These are phyloP conservation scores for Calonectria honghensis DNA, from an alignment of 2,329 filamentous ascomycete species.

Conservation along the genomic window DNA sequence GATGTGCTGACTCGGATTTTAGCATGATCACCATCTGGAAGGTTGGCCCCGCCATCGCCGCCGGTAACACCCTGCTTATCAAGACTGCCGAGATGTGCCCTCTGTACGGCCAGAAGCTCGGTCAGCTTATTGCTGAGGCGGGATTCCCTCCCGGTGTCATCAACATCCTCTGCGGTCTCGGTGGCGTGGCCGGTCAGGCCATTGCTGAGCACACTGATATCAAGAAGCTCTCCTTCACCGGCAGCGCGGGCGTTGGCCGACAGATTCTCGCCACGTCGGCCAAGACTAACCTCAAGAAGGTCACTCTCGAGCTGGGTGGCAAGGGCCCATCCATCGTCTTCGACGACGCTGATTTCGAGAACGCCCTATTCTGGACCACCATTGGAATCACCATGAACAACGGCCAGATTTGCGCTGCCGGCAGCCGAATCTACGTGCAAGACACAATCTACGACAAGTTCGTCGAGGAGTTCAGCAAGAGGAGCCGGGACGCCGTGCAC, in stretches of 20 bases:
- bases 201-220: constrained; percentile 78
- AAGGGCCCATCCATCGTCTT: constrained; percentile 77
- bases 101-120: constrained; percentile 76
- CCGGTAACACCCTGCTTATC: constrained; percentile 76
- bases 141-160: constrained; percentile 85
- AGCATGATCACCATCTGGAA: constrained; percentile 64
- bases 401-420: constrained; percentile 77
- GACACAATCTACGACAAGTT: constrained; percentile 75
- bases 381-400: constrained; percentile 69
- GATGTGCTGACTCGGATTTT: neutral
- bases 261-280: constrained; percentile 81
- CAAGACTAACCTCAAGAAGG: constrained; percentile 72
- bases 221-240: constrained; percentile 85
- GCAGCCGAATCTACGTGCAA: constrained; percentile 76
- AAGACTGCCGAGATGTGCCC: constrained; percentile 80
- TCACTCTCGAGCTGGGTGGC: constrained; percentile 76
- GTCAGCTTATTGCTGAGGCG: constrained; percentile 78
- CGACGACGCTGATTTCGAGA: constrained; percentile 75
- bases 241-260: constrained; percentile 79
- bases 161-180: constrained; percentile 82
- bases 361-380: constrained; percentile 72
- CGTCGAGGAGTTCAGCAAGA: constrained; percentile 73
- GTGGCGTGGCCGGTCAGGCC: constrained; percentile 78
- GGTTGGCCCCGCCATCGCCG: constrained; percentile 78
- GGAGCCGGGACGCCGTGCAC: constrained; percentile 67